Base-by-base conservation (phyloP, 768 basidiomycete genomes). In the Agaricus subrufescens region DNA sequence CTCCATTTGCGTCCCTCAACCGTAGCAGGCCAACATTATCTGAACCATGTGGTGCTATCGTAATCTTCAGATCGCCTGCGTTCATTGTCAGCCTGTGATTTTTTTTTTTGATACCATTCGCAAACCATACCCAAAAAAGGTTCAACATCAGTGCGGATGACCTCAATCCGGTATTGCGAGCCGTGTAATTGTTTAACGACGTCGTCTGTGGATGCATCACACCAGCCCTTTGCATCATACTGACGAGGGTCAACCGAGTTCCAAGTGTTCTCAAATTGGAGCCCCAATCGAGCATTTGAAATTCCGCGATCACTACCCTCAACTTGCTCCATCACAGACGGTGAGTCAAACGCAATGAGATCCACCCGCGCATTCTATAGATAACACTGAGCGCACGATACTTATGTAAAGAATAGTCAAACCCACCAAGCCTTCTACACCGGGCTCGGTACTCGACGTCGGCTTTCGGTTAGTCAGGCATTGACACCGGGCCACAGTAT, bases 281-380 rank as follows among this genome's bases (percentile, higher is more conserved):
- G 59, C 34, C 61, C 62, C 38, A 52, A n/a, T 37, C 50, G 46
- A 27, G 44, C 50, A 44, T 58, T 48, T 42, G 54, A 52, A n/a
- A 27, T 47, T 38, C 56, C 68, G 58, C 26, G 49, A 8, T 65
- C 66, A 25, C 61, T 39, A 40, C 23, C 11, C 31, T 39, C 30
- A 25, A 15, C 39, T 25, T 75, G 73, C 57, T 85, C 84, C 7
- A 75, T 65, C 43, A 82, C 71, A 69, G 86, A 86, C 2, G 89
- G 86, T 1, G 86, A 83, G 66, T 92, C 89, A 39, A 93, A 78
- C 8, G 83, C 74, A 58, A 92, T 91, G 46, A 92, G 79, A 70
- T 91, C 87, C 56, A 67, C 59, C 52, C 73, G 73, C 46, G 69
- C 60, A 15, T 53, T 62, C 75, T 72, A 53, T 37, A 37, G 15